Percentiles rank a stretch among this genome's conserved stretches.
These are phyloP conservation scores for Ascochyta lentis DNA, from an alignment of 2,329 filamentous ascomycete species.

Conservation along the genomic window DNA sequence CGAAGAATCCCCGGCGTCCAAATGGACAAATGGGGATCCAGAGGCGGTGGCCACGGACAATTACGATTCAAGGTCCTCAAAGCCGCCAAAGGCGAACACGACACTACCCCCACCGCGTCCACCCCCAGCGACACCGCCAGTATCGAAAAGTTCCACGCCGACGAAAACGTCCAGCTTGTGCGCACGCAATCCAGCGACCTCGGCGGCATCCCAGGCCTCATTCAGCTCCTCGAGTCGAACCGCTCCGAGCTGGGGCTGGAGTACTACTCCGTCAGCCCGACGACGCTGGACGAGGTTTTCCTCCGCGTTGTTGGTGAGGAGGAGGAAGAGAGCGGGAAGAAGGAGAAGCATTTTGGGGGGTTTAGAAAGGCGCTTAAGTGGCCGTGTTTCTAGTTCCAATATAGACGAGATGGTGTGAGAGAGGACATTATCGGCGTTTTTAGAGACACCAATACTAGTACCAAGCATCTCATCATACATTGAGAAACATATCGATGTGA, in stretches of 20 bases:
- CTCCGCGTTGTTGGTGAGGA: conserved; percentile 82
- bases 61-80: conserved; percentile 79
- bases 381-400: background rate
- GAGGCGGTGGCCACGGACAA: conserved; percentile 81
- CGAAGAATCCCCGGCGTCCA: conserved; percentile 67
- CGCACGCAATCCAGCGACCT: conserved; percentile 26
- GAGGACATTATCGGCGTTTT: too few species aligned
- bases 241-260: conserved; percentile 74
- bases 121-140: background rate
- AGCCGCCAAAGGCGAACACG: conserved; percentile 45
- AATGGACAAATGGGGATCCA: conserved; percentile 63
- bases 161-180: conserved; percentile 33
- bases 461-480: too few species aligned
- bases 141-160: conserved; percentile 22
- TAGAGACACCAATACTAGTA: too few species aligned
- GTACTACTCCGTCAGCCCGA: conserved; percentile 86
- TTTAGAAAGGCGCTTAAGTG: conserved; percentile 5
- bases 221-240: conserved; percentile 74
- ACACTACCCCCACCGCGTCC: background rate
- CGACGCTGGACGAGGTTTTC: conserved; percentile 91
- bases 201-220: conserved; percentile 69
- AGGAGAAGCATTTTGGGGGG: conserved; percentile 5
- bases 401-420: too few species aligned
- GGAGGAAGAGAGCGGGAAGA: conserved; percentile 54
- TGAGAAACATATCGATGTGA: too few species aligned